phyloP scores from a whole-genome alignment of 2,329 filamentous ascomycete species.

The Ampelomyces quisqualis region DNA sequence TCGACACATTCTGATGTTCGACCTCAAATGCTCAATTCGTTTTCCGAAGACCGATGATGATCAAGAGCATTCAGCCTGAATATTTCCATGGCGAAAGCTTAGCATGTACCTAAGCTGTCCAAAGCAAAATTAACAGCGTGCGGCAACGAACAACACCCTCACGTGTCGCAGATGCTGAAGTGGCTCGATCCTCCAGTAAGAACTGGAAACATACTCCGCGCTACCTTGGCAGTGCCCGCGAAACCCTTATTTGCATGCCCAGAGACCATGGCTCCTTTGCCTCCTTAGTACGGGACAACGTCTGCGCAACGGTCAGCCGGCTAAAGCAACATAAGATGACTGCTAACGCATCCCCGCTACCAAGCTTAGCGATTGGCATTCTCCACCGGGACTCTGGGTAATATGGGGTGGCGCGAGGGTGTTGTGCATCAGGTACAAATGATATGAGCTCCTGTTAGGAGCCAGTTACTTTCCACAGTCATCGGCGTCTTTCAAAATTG shows the following conservation, averaged over 20 bases:
- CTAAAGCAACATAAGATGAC: conserved; percentile 6
- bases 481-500: not conserved
- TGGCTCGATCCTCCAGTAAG: conserved; percentile 1
- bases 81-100: conserved; percentile 7
- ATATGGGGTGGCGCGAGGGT: conserved; percentile 7
- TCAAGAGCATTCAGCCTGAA: conserved; percentile 14
- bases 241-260: conserved; percentile 5
- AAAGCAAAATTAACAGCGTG: not conserved
- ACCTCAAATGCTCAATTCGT: no score
- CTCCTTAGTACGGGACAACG: conserved; percentile 12
- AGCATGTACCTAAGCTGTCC: conserved; percentile 3
- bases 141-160: not conserved
- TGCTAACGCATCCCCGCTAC: conserved; percentile 10
- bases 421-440: conserved; percentile 5
- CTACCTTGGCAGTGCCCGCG: not conserved
- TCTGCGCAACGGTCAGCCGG: conserved; percentile 1
- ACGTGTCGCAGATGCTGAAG: conserved; percentile 1
- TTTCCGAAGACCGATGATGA: not conserved
- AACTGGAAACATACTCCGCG: not conserved
- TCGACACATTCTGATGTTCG: no score
- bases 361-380: conserved; percentile 5
- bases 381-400: conserved; percentile 21
- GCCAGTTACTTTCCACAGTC: not conserved
- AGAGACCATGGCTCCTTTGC: conserved; percentile 10
- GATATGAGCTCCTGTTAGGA: not conserved